A percentile compares a stretch with the other conserved stretches of the same genome.
Evolutionary conservation across 805 yeast genomes (phyloP).

Genomic region (Pichia rugopelliculosa): DNA sequence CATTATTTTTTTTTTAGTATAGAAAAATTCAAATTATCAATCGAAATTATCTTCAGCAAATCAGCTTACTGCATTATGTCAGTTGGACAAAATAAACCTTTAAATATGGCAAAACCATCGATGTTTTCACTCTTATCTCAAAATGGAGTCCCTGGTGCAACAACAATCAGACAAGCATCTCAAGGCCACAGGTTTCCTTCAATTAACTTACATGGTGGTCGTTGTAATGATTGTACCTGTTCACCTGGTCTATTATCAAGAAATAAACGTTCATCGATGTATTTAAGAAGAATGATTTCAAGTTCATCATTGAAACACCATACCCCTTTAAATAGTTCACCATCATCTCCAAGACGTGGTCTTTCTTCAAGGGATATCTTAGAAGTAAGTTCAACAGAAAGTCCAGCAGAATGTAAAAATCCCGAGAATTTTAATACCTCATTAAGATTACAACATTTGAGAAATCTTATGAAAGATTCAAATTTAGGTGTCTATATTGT

Average conservation of each 20-base stretch:
- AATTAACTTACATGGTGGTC: constrained; percentile 27
- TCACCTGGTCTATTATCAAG: constrained; percentile 76
- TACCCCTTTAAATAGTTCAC: constrained; percentile 1
- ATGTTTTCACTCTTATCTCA: constrained; percentile 34
- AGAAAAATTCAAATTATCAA: not conserved
- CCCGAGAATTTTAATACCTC: constrained; percentile 44
- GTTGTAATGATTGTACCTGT: constrained; percentile 73
- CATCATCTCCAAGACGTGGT: constrained; percentile 9
- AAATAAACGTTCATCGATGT: constrained; percentile 49
- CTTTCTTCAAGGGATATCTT: not conserved
- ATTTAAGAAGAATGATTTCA: constrained; percentile 25
- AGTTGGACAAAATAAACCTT: not conserved
- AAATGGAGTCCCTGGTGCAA: constrained; percentile 26
- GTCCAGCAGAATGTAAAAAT: constrained; percentile 9
- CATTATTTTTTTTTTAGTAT: not conserved
- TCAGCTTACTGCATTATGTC: not conserved
- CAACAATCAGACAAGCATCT: constrained; percentile 23
- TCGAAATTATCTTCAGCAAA: not conserved
- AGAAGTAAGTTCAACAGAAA: constrained; percentile 18
- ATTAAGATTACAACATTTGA: constrained; percentile 49
- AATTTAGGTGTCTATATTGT: constrained; percentile 58
- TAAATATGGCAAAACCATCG: constrained; percentile 28
- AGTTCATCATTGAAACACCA: constrained; percentile 3
- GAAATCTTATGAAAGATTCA: constrained; percentile 55
- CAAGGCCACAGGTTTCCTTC: constrained; percentile 15